Conservation (phyloP, 2,329 filamentous ascomycete species). For the Cercospora janseana region DNA sequence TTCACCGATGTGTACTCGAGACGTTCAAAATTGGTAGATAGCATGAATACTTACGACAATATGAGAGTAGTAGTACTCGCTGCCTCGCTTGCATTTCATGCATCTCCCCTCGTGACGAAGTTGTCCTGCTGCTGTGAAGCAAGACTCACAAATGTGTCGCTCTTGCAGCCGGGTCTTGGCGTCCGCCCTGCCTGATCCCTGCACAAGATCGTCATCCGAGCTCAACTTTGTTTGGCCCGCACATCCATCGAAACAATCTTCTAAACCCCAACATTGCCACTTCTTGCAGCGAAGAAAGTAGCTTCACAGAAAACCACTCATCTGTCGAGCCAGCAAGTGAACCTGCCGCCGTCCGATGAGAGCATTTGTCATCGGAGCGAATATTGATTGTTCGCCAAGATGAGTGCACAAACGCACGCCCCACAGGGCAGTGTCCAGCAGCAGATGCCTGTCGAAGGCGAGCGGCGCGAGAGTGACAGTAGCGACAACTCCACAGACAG, state of each 20-base stretch:
- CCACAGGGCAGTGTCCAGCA: background rate
- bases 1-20: too few relatives aligned
- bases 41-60: too few relatives aligned
- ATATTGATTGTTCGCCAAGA: conserved; percentile 6
- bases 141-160: too few relatives aligned
- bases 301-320: background rate
- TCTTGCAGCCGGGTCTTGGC: too few relatives aligned
- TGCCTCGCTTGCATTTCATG: too few relatives aligned
- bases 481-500: background rate
- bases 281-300: background rate
- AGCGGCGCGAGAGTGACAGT: background rate
- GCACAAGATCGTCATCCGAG: conserved; percentile 5
- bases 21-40: too few relatives aligned
- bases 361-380: background rate
- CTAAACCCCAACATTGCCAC: conserved; percentile 1
- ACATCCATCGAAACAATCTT: conserved; percentile 6
- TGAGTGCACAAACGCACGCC: conserved; percentile 6
- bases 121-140: too few relatives aligned
- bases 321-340: too few relatives aligned
- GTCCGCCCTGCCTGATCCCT: background rate
- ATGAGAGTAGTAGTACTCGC: too few relatives aligned
- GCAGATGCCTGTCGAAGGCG: background rate
- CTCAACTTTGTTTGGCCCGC: conserved; percentile 7
- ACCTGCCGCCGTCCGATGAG: too few relatives aligned
- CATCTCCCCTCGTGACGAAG: too few relatives aligned